Base-by-base conservation (phyloP, 2,329 filamentous ascomycete genomes). In the Plectosphaerella sp. region DNA sequence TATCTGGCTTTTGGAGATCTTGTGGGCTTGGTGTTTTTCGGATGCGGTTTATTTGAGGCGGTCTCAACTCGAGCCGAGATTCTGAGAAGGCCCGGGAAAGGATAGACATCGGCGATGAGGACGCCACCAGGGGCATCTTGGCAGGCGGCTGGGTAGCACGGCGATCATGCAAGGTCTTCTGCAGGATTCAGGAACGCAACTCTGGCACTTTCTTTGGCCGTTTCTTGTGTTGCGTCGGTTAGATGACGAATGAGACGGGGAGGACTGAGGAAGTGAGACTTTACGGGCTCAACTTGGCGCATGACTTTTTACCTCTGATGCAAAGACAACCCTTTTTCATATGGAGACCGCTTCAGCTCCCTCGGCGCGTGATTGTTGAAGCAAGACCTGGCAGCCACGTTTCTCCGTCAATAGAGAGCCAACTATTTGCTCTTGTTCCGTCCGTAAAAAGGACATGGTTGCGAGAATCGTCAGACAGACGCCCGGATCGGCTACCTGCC, bases 301-400 rank as follows among this genome's bases (percentile, higher is more conserved):
- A 33, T 12, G 28, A 12, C 8, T 33, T 33, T 33, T 33, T 33
- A 9, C 8, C 28, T 33, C 28, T 33, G 28, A 33, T 33, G 11
- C 28, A 33, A 12, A 33, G 28, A 33, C 28, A 33, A 33, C 28
- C 11, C 28, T 3, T 33, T 33, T 33, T 33, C 28, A 33, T 33
- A 33, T 33, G 28, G 8, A 33, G 28, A 33, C 28, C 28, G 8
- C 28, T 33, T 33, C 28, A 33, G 28, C 28, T 33, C 11, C 28
- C 8, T 22, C 22, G 22, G 22, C 22, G 11, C 11, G 28, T 33
- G 28, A 33, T 33, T 33, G 28, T 10, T 12, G 8, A 7, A 9
- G 28, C 8, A 12, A 33, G 28, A 47, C 49, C 47, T 52, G 51
- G 50, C 47, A 46, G 53, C 56, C 56, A 57, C 56, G 56, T 58